A percentile compares a stretch with the other conserved stretches of the same genome.
Evolutionary conservation across 805 yeast genomes (phyloP).

Genomic region (Sugiyamaella floridensis): DNA sequence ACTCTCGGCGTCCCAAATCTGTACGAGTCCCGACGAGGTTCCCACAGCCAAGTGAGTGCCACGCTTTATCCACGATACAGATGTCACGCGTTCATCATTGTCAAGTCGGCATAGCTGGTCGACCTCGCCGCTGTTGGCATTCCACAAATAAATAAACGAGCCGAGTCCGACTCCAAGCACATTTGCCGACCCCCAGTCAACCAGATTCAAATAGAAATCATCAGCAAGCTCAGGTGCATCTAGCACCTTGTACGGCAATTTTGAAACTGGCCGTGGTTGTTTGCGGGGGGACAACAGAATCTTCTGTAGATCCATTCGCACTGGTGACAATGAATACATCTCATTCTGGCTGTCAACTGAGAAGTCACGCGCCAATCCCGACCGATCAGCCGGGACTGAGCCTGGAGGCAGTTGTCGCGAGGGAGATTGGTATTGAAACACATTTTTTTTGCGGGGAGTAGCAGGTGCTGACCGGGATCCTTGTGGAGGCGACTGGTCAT

Average conservation of each 20-base stretch:
- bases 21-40: conserved; percentile 77
- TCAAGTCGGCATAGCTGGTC: conserved; percentile 70
- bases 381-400: neutral
- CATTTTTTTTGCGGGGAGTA: conserved; percentile 44
- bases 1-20: conserved; percentile 82
- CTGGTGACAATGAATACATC: conserved; percentile 76
- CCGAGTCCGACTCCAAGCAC: conserved; percentile 86
- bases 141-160: conserved; percentile 83
- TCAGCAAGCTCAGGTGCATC: conserved; percentile 96
- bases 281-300: conserved; percentile 75
- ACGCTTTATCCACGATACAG: conserved; percentile 87
- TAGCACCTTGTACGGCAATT: conserved; percentile 83
- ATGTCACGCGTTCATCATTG: conserved; percentile 61
- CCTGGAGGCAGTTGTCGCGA: neutral
- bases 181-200: conserved; percentile 94
- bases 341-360: conserved; percentile 57
- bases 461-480: conserved; percentile 18
- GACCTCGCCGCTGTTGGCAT: conserved; percentile 78
- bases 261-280: conserved; percentile 67
- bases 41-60: conserved; percentile 96
- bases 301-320: conserved; percentile 79
- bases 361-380: conserved; percentile 6
- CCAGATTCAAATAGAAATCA: conserved; percentile 83
- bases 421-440: conserved; percentile 27
- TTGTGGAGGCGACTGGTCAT: conserved; percentile 2